Percentiles rank a stretch among this genome's conserved stretches.
These are phyloP conservation scores for Physocladia obscura DNA, from an alignment of 192 early-diverging fungal species.

Conservation along the genomic window DNA sequence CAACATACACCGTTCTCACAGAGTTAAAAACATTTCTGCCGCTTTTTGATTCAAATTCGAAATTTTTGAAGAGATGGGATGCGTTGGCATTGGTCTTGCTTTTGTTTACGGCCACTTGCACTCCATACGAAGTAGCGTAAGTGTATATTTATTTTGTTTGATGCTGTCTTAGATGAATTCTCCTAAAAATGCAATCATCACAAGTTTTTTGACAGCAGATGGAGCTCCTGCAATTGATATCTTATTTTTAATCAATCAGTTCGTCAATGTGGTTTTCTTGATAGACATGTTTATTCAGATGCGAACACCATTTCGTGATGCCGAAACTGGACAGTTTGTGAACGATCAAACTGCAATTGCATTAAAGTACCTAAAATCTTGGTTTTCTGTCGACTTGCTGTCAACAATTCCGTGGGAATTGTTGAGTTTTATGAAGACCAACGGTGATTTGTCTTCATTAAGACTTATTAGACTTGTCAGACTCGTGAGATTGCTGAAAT, in stretches of 20 bases:
- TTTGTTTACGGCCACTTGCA: conserved; percentile 53
- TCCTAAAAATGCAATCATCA: no score
- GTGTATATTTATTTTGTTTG: conserved; percentile 4
- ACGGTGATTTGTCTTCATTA: conserved; percentile 26
- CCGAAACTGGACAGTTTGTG: conserved; percentile 42
- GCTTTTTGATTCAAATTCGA: conserved; percentile 33
- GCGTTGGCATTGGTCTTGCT: conserved; percentile 43
- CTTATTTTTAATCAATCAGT: conserved; percentile 50
- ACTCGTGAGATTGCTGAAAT: conserved; percentile 46
- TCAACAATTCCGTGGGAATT: conserved; percentile 52
- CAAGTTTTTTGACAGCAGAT: conserved; percentile 6
- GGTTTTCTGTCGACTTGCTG: conserved; percentile 48
- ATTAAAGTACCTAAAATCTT: conserved; percentile 35
- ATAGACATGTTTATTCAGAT: conserved; percentile 53
- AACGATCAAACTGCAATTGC: conserved; percentile 35
- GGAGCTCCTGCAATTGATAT: conserved; percentile 34
- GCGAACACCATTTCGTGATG: conserved; percentile 50
- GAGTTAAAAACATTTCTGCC: conserved; percentile 31
- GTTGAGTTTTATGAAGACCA: conserved; percentile 18
- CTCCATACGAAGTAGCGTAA: conserved; percentile 56
- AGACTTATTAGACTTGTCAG: conserved; percentile 44
- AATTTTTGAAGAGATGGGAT: conserved; percentile 53
- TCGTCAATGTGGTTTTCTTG: conserved; percentile 52
- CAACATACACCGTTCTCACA: conserved; percentile 32
- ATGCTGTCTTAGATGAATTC: not conserved